Conservation (phyloP, 2,329 filamentous ascomycete species). For the Penicillium sclerotiorum region DNA sequence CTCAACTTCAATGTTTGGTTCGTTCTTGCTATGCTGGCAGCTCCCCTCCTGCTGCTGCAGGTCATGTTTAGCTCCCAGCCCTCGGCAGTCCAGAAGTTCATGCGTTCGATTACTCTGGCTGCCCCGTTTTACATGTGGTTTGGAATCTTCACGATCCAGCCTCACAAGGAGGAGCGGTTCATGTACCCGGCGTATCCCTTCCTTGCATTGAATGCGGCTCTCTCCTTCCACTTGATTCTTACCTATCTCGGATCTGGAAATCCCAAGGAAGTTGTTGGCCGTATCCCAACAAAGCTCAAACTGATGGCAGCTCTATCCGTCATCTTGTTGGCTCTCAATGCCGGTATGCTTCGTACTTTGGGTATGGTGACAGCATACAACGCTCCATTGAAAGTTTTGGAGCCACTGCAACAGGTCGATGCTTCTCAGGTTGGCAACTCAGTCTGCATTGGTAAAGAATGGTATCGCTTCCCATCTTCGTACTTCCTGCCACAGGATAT, state of each 20-base stretch:
- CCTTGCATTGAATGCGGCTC: slow-evolving; percentile 82
- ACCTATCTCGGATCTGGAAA: slow-evolving; percentile 72
- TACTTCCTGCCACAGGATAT: slow-evolving; percentile 85
- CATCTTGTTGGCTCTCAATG: slow-evolving; percentile 65
- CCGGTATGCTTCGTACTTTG: slow-evolving; percentile 71
- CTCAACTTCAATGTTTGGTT: slow-evolving; percentile 98
- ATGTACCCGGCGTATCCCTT: slow-evolving; percentile 98
- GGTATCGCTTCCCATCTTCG: slow-evolving; percentile 95
- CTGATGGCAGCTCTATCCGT: slow-evolving; percentile 62
- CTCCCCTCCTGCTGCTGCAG: slow-evolving; percentile 76
- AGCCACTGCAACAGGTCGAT: slow-evolving; percentile 49
- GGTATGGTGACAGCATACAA: slow-evolving; percentile 81
- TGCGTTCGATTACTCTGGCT: slow-evolving; percentile 77
- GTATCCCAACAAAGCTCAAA: slow-evolving; percentile 75
- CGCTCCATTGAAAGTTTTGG: slow-evolving; percentile 71
- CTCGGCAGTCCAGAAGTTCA: slow-evolving; percentile 67
- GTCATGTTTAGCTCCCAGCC: slow-evolving; percentile 64
- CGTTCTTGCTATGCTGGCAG: slow-evolving; percentile 70
- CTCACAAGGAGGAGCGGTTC: slow-evolving; percentile 97
- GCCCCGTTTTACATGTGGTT: slow-evolving; percentile 94
- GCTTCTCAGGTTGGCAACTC: slow-evolving; percentile 65
- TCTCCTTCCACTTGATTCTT: slow-evolving; percentile 79
- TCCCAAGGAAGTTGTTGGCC: slow-evolving; percentile 67
- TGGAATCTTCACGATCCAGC: slow-evolving; percentile 83
- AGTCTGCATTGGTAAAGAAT: slow-evolving; percentile 93